Percentiles rank a stretch among this genome's conserved stretches.
phyloP scores from a whole-genome alignment of 805 yeast species.

The Ogataea salicorniae region DNA sequence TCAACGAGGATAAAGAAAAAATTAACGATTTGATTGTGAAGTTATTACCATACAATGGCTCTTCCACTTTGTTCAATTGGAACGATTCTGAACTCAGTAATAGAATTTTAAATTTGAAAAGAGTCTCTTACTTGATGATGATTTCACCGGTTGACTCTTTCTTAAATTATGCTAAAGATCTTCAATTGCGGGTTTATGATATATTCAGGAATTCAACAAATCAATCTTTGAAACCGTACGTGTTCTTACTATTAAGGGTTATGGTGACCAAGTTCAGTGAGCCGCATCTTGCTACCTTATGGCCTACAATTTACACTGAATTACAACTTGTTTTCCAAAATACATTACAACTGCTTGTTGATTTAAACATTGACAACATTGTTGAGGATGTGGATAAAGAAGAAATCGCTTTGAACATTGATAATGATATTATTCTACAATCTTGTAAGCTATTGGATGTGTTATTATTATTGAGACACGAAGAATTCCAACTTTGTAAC shows the following conservation, averaged over 20 bases:
- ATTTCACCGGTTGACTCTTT: constrained; percentile 60
- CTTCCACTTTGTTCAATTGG: constrained; percentile 44
- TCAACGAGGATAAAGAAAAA: constrained; percentile 55
- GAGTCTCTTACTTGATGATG: constrained; percentile 60
- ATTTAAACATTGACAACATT: constrained; percentile 11
- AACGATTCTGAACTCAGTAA: constrained; percentile 29
- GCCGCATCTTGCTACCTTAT: constrained; percentile 58
- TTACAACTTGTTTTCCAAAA: constrained; percentile 47
- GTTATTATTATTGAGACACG: constrained; percentile 59
- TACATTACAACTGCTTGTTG: constrained; percentile 22
- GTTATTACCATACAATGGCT: constrained; percentile 43
- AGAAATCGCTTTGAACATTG: constrained; percentile 28
- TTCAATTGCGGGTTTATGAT: constrained; percentile 32
- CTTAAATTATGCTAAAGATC: constrained; percentile 41
- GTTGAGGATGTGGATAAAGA: constrained; percentile 7
- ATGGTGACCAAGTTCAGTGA: constrained; percentile 58
- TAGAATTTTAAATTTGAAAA: constrained; percentile 40
- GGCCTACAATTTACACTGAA: constrained; percentile 64
- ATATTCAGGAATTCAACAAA: constrained; percentile 27
- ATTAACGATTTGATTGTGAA: constrained; percentile 47
- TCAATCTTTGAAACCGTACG: constrained; percentile 34
- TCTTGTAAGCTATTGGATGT: constrained; percentile 79
- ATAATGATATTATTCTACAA: constrained; percentile 41
- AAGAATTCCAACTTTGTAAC: constrained; percentile 71
- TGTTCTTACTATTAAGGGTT: constrained; percentile 58